phyloP scores from a whole-genome alignment of 2,329 filamentous ascomycete genomes.

The Acarospora socialis region DNA sequence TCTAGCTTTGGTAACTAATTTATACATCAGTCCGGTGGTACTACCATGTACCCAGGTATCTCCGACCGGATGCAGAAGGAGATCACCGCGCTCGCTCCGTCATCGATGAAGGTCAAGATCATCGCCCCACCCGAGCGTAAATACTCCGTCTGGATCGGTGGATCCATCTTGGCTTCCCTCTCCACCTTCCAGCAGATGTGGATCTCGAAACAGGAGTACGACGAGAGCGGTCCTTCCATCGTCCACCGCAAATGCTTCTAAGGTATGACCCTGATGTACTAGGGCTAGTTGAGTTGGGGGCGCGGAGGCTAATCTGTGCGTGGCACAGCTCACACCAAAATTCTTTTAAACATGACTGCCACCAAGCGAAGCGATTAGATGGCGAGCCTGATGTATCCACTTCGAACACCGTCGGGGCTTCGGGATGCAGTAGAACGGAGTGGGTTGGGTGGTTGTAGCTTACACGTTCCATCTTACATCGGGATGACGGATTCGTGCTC shows the following conservation, averaged over 20 bases:
- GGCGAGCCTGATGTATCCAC: no score
- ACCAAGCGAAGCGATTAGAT: no score
- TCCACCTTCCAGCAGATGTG: constrained; percentile 99
- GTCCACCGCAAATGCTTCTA: constrained; percentile 99
- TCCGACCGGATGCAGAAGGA: constrained; percentile 99
- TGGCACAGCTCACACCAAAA: no score
- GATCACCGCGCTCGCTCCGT: constrained; percentile 97
- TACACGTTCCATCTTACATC: no score
- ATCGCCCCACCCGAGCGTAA: constrained; percentile 99
- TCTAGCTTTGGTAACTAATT: constrained; percentile 22
- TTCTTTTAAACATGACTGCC: no score
- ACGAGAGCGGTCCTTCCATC: constrained; percentile 98
- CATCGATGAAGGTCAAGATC: constrained; percentile 99
- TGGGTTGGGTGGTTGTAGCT: no score
- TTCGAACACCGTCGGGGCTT: no score
- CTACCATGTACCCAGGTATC: constrained; percentile 99
- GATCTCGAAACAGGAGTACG: constrained; percentile 99
- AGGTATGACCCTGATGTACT: constrained; percentile 39
- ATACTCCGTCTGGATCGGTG: constrained; percentile 99
- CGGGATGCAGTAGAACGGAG: no score
- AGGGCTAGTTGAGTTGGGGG: no score
- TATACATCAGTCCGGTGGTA: constrained; percentile 77
- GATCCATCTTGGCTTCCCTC: constrained; percentile 97
- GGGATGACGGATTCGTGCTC: no score
- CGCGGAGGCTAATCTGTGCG: no score